phyloP scores from a whole-genome alignment of 768 basidiomycete genomes.

The Lactarius tabidus region DNA sequence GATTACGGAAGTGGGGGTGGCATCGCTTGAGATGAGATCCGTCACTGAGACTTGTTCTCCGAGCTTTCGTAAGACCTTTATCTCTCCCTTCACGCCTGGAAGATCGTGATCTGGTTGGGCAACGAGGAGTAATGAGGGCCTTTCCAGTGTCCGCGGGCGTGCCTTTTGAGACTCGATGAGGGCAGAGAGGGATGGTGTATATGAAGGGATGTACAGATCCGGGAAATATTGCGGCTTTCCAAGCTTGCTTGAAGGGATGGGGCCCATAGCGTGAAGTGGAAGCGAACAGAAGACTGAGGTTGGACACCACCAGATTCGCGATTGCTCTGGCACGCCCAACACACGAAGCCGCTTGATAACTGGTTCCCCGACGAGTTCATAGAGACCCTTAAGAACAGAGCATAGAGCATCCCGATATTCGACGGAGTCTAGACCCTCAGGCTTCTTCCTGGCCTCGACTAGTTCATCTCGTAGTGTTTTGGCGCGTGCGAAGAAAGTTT shows the following conservation, averaged over 20 bases:
- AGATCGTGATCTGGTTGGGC: too few relatives aligned
- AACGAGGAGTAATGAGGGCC: not conserved
- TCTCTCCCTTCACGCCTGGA: too few relatives aligned
- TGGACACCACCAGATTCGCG: constrained; percentile 2
- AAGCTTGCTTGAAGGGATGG: not conserved
- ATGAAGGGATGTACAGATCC: constrained; percentile 4
- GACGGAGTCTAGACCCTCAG: not conserved
- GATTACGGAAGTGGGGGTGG: too few relatives aligned
- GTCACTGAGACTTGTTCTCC: too few relatives aligned
- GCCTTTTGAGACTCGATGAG: not conserved
- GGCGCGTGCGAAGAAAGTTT: not conserved
- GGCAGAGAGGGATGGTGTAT: not conserved
- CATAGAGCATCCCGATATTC: not conserved
- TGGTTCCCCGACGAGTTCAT: not conserved
- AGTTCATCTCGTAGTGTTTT: not conserved
- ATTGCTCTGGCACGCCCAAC: not conserved
- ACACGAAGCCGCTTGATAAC: not conserved
- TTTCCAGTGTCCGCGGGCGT: not conserved
- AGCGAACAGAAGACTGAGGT: constrained; percentile 1
- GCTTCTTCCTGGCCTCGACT: not conserved
- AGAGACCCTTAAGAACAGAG: not conserved
- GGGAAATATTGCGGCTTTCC: not conserved
- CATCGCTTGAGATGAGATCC: too few relatives aligned
- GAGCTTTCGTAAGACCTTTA: too few relatives aligned
- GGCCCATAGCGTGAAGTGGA: constrained; percentile 11